Evolutionary conservation across 495 filamentous ascomycete species (phyloP).

Genomic region (Aspergillus conjunctus): DNA sequence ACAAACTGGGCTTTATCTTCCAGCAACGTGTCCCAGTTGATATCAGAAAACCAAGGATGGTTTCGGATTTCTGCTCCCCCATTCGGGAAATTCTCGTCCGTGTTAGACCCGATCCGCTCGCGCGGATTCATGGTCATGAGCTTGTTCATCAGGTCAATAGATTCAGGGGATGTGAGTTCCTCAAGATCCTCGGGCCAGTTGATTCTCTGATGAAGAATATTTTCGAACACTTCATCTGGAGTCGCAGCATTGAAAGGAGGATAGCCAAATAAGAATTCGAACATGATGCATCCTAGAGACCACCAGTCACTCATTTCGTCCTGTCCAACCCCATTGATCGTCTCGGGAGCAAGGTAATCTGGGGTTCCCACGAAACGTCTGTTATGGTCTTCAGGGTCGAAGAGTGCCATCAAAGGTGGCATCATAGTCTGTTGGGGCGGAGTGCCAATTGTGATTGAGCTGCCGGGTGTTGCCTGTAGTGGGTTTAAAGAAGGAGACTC

Average conservation of each 20-base stretch:
- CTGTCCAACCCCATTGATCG: constrained; percentile 90
- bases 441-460: constrained; percentile 50
- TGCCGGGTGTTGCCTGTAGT: constrained; percentile 62
- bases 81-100: constrained; percentile 71
- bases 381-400: constrained; percentile 91
- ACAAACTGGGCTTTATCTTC: constrained; percentile 95
- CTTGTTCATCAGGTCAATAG: constrained; percentile 89
- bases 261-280: constrained; percentile 90
- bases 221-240: constrained; percentile 94
- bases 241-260: constrained; percentile 91
- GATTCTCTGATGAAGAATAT: constrained; percentile 86
- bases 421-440: constrained; percentile 81
- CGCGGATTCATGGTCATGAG: constrained; percentile 81
- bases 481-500: constrained; percentile 71
- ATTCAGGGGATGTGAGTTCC: constrained; percentile 76
- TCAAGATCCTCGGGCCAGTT: constrained; percentile 78
- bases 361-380: constrained; percentile 95
- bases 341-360: constrained; percentile 96
- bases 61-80: constrained; percentile 88
- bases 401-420: constrained; percentile 92
- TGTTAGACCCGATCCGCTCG: constrained; percentile 81
- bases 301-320: constrained; percentile 99
- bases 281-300: constrained; percentile 96
- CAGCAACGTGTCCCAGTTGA: constrained; percentile 87
- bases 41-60: constrained; percentile 85